Conservation (phyloP, 495 filamentous ascomycete genomes). For the Aspergillus panamensis region DNA sequence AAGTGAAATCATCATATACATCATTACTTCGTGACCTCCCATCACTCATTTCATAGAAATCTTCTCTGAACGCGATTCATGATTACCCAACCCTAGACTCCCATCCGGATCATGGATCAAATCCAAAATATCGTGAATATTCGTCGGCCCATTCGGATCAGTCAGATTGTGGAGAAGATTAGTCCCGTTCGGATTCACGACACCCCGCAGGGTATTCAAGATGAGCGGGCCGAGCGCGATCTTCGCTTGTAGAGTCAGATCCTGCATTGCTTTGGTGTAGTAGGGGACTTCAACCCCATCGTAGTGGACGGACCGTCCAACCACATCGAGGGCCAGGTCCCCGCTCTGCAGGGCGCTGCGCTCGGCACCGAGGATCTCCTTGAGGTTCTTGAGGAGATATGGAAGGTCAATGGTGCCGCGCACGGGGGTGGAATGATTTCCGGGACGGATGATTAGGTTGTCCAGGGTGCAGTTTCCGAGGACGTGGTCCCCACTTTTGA, state of each 20-base stretch:
- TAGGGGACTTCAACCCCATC: conserved; percentile 37
- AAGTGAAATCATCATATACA: too few species aligned
- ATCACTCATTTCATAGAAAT: too few species aligned
- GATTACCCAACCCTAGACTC: conserved; percentile 11
- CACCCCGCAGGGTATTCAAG: conserved; percentile 33
- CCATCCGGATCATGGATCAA: conserved; percentile 14
- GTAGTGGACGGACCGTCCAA: conserved; percentile 32
- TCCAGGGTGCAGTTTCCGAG: conserved; percentile 55
- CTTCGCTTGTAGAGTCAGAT: conserved; percentile 32
- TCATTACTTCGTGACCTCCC: too few species aligned
- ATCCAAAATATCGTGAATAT: conserved; percentile 8
- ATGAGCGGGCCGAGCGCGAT: conserved; percentile 30
- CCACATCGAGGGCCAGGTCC: conserved; percentile 30
- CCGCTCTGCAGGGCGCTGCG: conserved; percentile 29
- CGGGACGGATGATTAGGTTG: conserved; percentile 56
- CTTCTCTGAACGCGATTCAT: neutral
- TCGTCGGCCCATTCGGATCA: conserved; percentile 11
- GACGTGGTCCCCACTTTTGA: conserved; percentile 31
- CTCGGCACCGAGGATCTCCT: conserved; percentile 29
- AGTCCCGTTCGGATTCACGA: conserved; percentile 17
- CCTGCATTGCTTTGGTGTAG: conserved; percentile 39
- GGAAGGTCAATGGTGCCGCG: conserved; percentile 35
- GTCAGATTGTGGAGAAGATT: conserved; percentile 14
- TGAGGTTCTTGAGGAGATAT: conserved; percentile 31
- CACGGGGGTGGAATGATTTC: conserved; percentile 54